Percentiles rank a stretch among this genome's conserved stretches.
These are phyloP conservation scores for Coemansia sp. DNA, from an alignment of 192 early-diverging fungal genomes.

Conservation along the genomic window DNA sequence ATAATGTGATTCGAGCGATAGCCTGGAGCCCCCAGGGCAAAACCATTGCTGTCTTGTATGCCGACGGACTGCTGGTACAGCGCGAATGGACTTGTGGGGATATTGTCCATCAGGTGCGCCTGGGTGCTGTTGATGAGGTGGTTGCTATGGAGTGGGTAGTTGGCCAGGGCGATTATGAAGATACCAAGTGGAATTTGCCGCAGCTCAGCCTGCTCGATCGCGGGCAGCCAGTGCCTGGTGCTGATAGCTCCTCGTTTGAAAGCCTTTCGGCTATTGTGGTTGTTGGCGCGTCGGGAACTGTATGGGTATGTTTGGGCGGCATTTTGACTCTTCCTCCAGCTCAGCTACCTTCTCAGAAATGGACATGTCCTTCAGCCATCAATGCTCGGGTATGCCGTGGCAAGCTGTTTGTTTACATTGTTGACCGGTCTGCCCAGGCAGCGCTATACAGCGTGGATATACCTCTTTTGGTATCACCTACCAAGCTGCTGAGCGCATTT, in stretches of 20 bases:
- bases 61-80: conserved; percentile 38
- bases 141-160: conserved; percentile 33
- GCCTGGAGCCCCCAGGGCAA: conserved; percentile 31
- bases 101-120: conserved; percentile 28
- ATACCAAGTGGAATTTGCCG: background rate
- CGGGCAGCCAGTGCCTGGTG: conserved; percentile 21
- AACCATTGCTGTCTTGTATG: conserved; percentile 25
- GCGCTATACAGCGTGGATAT: conserved; percentile 17
- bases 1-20: conserved; percentile 15
- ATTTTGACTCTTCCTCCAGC: conserved; percentile 39
- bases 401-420: too few species aligned
- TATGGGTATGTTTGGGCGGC: conserved; percentile 31
- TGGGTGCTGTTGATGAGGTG: conserved; percentile 9
- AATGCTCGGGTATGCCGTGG: too few species aligned
- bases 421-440: too few species aligned
- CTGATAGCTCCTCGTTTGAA: conserved; percentile 21
- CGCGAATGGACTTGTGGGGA: conserved; percentile 36
- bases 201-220: conserved; percentile 14
- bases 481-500: conserved; percentile 19
- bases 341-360: background rate
- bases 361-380: too few species aligned
- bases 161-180: conserved; percentile 4
- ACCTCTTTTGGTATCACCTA: conserved; percentile 13
- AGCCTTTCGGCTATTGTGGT: conserved; percentile 23
- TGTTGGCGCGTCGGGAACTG: conserved; percentile 14